Evolutionary conservation across 176 grass and related monocot species (phyloP).

Genomic region (Musa beccarii): DNA sequence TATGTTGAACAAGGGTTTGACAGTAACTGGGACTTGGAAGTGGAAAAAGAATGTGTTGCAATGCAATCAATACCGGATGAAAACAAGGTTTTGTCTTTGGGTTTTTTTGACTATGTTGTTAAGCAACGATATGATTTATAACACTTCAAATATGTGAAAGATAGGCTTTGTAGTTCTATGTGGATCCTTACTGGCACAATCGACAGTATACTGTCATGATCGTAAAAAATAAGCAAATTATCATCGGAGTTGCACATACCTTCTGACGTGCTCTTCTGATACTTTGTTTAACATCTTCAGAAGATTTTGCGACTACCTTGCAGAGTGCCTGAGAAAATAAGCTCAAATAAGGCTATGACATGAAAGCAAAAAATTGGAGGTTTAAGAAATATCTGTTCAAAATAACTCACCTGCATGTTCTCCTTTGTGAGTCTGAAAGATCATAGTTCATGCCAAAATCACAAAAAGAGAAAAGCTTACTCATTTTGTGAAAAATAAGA

Average conservation of each 20-base stretch:
- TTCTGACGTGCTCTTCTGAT: constrained; percentile 97
- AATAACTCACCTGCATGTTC: constrained; percentile 66
- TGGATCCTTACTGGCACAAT: background rate
- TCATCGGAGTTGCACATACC: constrained; percentile 21
- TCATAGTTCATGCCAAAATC: constrained; percentile 10
- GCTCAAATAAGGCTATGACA: constrained; percentile 7
- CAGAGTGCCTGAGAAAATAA: constrained; percentile 52
- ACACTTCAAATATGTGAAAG: background rate
- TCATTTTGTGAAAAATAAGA: background rate
- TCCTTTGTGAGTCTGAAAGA: constrained; percentile 80
- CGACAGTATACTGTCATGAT: background rate
- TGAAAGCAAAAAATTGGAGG: background rate
- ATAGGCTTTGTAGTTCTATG: background rate
- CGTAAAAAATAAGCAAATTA: constrained; percentile 4
- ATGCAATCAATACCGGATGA: background rate
- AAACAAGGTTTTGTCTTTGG: background rate
- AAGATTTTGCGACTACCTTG: constrained; percentile 89
- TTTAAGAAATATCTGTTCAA: constrained; percentile 1
- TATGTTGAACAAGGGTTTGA: too few species aligned
- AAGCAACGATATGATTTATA: background rate
- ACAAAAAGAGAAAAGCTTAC: background rate
- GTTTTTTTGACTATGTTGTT: background rate
- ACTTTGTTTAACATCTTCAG: constrained; percentile 90
- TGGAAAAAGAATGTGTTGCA: background rate
- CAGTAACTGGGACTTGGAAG: too few species aligned